Evolutionary conservation across 2,329 filamentous ascomycete species (phyloP).

Genomic region (Ceratocystis cacaofunesta): DNA sequence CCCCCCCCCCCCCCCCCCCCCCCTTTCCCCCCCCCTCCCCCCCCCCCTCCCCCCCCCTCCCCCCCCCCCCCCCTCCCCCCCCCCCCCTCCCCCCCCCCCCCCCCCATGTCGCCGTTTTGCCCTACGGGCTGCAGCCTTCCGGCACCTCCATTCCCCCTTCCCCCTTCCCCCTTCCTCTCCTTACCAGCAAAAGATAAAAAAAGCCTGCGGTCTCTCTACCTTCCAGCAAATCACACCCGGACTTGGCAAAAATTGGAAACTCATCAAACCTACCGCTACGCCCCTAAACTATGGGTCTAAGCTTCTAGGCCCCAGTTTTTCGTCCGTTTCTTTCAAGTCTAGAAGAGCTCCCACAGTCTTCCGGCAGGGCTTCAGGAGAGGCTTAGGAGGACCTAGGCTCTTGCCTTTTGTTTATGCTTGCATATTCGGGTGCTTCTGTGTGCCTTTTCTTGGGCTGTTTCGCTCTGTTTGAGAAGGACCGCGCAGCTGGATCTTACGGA

Average conservation of each 20-base stretch:
- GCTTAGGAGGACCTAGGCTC: too few relatives aligned
- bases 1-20: not conserved
- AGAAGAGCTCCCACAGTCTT: not conserved
- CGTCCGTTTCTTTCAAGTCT: not conserved
- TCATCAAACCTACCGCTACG: not conserved
- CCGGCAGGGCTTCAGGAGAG: too few relatives aligned
- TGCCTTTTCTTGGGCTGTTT: too few relatives aligned
- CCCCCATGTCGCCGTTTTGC: not conserved
- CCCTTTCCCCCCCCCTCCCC: not conserved
- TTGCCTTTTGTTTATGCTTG: too few relatives aligned
- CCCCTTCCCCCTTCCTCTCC: not conserved
- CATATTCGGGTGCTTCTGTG: too few relatives aligned
- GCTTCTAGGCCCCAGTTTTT: not conserved
- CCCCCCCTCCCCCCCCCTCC: not conserved
- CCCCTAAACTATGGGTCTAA: conserved; percentile 1
- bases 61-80: not conserved
- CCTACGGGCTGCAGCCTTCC: too few relatives aligned
- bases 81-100: not conserved
- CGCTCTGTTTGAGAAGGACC: too few relatives aligned
- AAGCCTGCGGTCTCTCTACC: too few relatives aligned
- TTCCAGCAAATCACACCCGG: not conserved
- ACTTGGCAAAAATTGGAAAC: not conserved
- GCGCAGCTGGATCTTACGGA: too few relatives aligned
- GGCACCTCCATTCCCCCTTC: not conserved
- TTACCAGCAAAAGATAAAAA: not conserved